Conservation (phyloP, 1,284 basidiomycete species). For the Ceratobasidium sp. region DNA sequence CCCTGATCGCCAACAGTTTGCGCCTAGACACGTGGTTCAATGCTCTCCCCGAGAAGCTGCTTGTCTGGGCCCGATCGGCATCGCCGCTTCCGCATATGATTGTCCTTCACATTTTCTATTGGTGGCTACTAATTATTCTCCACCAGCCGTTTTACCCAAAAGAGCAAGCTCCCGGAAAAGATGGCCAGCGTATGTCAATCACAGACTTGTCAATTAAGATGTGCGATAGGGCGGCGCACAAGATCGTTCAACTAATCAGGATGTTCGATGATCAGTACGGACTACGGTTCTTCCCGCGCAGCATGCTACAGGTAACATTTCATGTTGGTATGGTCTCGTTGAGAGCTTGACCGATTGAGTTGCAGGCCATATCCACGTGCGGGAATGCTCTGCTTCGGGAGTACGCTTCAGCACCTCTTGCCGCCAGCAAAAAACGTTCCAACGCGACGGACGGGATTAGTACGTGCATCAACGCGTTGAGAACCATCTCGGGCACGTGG, state of each 20-base stretch:
- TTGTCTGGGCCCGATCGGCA: conserved; percentile 64
- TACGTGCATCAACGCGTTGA: conserved; percentile 14
- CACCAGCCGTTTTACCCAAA: conserved; percentile 71
- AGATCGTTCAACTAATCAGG: conserved; percentile 69
- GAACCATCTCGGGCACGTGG: not conserved
- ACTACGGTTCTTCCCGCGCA: conserved; percentile 28
- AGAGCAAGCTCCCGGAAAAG: not conserved
- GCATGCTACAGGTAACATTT: not conserved
- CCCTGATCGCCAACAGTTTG: conserved; percentile 59
- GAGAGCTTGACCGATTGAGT: not conserved
- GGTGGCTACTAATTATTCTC: conserved; percentile 74
- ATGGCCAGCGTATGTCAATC: conserved; percentile 60
- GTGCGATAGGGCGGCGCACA: conserved; percentile 73
- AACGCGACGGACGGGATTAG: not conserved
- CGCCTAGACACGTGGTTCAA: conserved; percentile 73
- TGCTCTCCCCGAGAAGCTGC: conserved; percentile 63
- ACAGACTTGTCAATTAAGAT: conserved; percentile 57
- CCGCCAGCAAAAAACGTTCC: conserved; percentile 26
- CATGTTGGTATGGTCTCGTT: not conserved
- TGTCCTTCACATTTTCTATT: conserved; percentile 73
- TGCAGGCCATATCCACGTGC: conserved; percentile 6
- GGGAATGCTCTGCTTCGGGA: conserved; percentile 25
- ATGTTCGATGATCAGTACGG: conserved; percentile 43
- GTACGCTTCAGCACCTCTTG: not conserved
- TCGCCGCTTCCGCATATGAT: conserved; percentile 71